Percentiles rank a stretch among this genome's conserved stretches.
Conservation (phyloP, 371 early-diverging fungal genomes). For the Circinella minor region DNA sequence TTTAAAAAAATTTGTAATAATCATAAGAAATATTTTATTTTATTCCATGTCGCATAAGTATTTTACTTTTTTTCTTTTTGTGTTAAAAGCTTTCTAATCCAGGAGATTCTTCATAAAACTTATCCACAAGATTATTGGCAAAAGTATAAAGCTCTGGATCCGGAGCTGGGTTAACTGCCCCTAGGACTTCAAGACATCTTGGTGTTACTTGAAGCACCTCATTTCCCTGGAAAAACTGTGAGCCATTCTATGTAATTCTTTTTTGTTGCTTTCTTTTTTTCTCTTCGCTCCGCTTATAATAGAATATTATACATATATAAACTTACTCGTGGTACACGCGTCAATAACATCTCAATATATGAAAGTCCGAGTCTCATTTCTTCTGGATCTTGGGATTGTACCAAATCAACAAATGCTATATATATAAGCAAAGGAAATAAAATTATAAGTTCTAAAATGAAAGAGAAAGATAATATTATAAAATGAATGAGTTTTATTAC, state of each 20-base stretch:
- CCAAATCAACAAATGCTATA: conserved; percentile 48
- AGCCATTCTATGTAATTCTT: too few relatives aligned
- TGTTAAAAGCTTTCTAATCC: conserved; percentile 12
- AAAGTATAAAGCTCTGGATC: conserved; percentile 29
- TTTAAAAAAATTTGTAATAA: too few relatives aligned
- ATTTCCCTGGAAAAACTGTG: conserved; percentile 17
- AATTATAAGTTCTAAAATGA: too few relatives aligned
- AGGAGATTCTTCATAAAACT: conserved; percentile 25
- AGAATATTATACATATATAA: neutral
- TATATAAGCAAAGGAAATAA: neutral
- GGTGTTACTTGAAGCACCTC: conserved; percentile 27
- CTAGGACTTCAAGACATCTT: conserved; percentile 22
- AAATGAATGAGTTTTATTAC: conserved; percentile 18
- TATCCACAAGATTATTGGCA: conserved; percentile 30
- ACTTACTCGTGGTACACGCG: conserved; percentile 29
- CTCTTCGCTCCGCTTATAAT: too few relatives aligned
- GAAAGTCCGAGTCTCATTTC: conserved; percentile 49
- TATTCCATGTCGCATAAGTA: too few relatives aligned
- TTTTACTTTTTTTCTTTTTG: too few relatives aligned
- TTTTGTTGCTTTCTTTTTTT: too few relatives aligned
- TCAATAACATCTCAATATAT: conserved; percentile 52
- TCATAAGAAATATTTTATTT: too few relatives aligned
- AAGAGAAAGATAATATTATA: too few relatives aligned
- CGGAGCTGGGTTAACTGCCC: conserved; percentile 26
- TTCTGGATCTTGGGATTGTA: conserved; percentile 56